Evolutionary conservation across 805 yeast genomes (phyloP).

Genomic region (Pichia phayaonensis): DNA sequence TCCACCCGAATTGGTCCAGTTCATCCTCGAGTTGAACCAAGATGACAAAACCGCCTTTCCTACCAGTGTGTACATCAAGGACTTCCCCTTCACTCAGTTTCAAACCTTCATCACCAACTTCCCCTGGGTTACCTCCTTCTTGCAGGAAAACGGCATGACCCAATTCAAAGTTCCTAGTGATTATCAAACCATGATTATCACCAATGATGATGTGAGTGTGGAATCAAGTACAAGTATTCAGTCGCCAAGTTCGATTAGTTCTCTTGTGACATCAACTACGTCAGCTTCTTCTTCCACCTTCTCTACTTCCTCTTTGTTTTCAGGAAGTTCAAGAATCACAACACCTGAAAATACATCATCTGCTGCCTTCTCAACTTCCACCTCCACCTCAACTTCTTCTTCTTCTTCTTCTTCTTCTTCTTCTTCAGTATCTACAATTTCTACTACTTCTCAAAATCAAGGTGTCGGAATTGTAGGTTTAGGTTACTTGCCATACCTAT

Average conservation of each 20-base stretch:
- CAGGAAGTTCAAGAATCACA: not conserved
- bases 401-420: not conserved
- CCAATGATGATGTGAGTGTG: not conserved
- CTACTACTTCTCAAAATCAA: not conserved
- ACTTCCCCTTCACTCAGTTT: constrained; percentile 29
- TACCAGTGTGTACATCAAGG: constrained; percentile 20
- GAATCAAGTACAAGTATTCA: not conserved
- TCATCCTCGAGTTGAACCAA: constrained; percentile 18
- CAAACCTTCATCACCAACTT: constrained; percentile 25
- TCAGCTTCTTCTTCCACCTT: not conserved
- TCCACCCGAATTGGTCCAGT: constrained; percentile 26
- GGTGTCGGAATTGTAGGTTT: not conserved
- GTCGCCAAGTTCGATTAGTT: not conserved
- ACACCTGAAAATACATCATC: not conserved
- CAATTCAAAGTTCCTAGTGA: constrained; percentile 25
- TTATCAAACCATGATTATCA: constrained; percentile 16
- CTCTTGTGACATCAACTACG: not conserved
- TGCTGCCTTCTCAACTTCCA: too few species aligned
- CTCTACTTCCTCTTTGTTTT: not conserved
- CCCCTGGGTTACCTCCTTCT: constrained; percentile 28
- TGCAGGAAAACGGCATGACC: constrained; percentile 20
- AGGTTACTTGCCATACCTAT: not conserved
- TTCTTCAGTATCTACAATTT: not conserved
- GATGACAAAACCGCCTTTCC: constrained; percentile 11
- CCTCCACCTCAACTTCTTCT: not conserved